Evolutionary conservation across 768 basidiomycete species (phyloP).

Genomic region (Amanita exitialis): DNA sequence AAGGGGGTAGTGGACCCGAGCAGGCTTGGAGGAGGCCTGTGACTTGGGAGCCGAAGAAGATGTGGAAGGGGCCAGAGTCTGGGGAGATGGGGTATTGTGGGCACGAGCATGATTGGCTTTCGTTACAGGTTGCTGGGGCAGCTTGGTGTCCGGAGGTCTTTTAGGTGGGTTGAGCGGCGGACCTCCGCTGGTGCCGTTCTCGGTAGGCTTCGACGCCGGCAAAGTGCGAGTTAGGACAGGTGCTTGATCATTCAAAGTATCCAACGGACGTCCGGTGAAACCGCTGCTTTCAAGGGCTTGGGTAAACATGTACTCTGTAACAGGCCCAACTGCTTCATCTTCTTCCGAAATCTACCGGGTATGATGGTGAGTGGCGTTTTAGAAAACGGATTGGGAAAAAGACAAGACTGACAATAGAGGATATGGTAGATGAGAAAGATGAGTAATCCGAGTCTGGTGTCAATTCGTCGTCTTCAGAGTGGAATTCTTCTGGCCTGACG

Average conservation of each 20-base stretch:
- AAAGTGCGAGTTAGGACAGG: not conserved
- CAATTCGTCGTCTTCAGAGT: slow-evolving; percentile 5
- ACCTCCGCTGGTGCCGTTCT: not conserved
- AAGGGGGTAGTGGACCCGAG: slow-evolving; percentile 25
- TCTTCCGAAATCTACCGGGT: slow-evolving; percentile 5
- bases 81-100: not conserved
- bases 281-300: slow-evolving; percentile 3
- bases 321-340: slow-evolving; percentile 4
- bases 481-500: slow-evolving; percentile 6
- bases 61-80: not conserved
- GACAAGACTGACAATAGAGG: slow-evolving; percentile 1
- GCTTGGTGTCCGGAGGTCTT: slow-evolving; percentile 1
- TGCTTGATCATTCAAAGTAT: not conserved
- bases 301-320: slow-evolving; percentile 5
- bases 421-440: slow-evolving; percentile 6
- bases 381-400: not conserved
- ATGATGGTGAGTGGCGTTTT: not conserved
- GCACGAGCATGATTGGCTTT: not conserved
- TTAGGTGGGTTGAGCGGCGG: slow-evolving; percentile 3
- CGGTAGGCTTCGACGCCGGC: not conserved
- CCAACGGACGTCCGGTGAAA: not conserved
- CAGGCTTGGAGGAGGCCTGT: slow-evolving; percentile 12
- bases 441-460: slow-evolving; percentile 5
- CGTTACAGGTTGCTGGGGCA: not conserved
- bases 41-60: not conserved